Conservation (phyloP, 1,284 basidiomycete species). For the Cutaneotrichosporon cavernicola region DNA sequence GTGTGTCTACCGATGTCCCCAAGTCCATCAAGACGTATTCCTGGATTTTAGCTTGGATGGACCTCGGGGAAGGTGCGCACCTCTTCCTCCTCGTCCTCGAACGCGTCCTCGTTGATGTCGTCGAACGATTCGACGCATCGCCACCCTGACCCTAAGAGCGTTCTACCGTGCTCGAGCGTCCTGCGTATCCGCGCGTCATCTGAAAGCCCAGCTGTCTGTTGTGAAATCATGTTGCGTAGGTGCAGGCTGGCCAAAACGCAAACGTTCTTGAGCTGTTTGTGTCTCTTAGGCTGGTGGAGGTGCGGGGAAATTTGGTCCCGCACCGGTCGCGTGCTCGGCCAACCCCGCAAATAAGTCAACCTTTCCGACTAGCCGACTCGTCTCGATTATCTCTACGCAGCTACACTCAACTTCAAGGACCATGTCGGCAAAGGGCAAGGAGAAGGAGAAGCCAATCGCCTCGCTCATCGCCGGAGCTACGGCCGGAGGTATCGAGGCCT, state of each 20-base stretch:
- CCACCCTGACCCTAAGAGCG: slow-evolving; percentile 43
- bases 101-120: slow-evolving; percentile 41
- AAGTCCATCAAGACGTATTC: slow-evolving; percentile 47
- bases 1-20: slow-evolving; percentile 38
- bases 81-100: slow-evolving; percentile 43
- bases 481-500: slow-evolving; percentile 86
- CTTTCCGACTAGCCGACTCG: background rate
- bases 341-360: background rate
- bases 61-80: background rate
- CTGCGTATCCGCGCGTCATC: slow-evolving; percentile 17
- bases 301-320: slow-evolving; percentile 10
- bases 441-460: slow-evolving; percentile 67
- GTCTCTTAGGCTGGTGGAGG: background rate
- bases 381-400: background rate
- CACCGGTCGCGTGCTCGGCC: background rate
- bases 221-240: background rate
- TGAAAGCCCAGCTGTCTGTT: background rate
- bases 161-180: slow-evolving; percentile 22
- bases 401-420: background rate
- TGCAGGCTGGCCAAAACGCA: background rate
- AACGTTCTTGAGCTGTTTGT: background rate
- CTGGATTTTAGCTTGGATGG: slow-evolving; percentile 4
- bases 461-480: slow-evolving; percentile 86
- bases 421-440: slow-evolving; percentile 34
- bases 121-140: slow-evolving; percentile 41